A percentile compares a stretch with the other conserved stretches of the same genome.
Evolutionary conservation across 257 asterid genomes (phyloP).

Genomic region (Solanum virginianum): DNA sequence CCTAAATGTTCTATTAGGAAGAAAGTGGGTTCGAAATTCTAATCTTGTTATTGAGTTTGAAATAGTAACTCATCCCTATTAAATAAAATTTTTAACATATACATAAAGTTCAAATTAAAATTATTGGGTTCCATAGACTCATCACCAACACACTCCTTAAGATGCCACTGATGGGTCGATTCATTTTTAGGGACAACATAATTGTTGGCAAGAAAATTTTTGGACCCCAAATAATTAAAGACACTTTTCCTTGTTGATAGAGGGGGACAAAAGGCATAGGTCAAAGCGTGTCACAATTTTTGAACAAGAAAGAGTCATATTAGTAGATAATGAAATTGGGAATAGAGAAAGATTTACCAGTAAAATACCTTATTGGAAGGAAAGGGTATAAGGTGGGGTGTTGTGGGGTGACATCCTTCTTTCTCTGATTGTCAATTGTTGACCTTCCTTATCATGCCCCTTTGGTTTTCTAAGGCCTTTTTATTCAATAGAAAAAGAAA

Average conservation of each 20-base stretch:
- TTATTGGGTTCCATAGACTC: not conserved
- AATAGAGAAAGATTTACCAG: not conserved
- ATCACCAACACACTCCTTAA: not conserved
- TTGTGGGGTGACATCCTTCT: slow-evolving; percentile 17
- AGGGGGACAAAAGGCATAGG: not conserved
- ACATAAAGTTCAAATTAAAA: not conserved
- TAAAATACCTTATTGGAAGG: slow-evolving; percentile 9
- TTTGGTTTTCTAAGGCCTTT: not conserved
- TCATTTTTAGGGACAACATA: not conserved
- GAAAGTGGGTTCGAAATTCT: too few species aligned
- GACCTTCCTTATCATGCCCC: not conserved
- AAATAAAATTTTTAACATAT: not conserved
- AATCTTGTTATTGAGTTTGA: not conserved
- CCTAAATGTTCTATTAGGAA: not conserved
- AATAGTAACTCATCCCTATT: not conserved
- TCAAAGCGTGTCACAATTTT: not conserved
- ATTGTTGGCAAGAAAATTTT: not conserved
- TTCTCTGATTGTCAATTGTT: not conserved
- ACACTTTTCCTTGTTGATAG: not conserved
- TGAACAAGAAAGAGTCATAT: not conserved
- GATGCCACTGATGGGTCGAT: not conserved
- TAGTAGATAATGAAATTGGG: not conserved
- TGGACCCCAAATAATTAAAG: slow-evolving; percentile 35
- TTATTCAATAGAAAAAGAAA: not conserved
- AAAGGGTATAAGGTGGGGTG: slow-evolving; percentile 1